Base-by-base conservation (phyloP, 2,329 filamentous ascomycete genomes). In the Aspergillus eucalypticola region DNA sequence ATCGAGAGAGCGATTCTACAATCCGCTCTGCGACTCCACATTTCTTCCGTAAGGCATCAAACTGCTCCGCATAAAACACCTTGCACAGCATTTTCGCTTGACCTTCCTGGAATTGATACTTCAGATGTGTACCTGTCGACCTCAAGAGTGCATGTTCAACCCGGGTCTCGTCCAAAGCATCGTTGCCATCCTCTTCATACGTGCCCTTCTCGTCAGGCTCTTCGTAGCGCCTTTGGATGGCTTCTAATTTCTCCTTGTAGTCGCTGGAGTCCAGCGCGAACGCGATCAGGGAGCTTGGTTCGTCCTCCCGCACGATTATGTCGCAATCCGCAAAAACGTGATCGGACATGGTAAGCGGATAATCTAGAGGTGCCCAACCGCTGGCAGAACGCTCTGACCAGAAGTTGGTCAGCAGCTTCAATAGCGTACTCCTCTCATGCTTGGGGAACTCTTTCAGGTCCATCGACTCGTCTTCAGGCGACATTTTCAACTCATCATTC, bases 381-480 rank as follows among this genome's bases (percentile, higher is more conserved):
- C 92, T 97, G 23, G 96, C 92, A 51, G 95, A 98, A 56, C 95
- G 87, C 76, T 99, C 96, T 2, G 95, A 96, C 95, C 95, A 99
- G 76, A 99, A 99, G 70, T 94, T 97, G 15, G 92, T 95, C 49
- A 99, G 83, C 80, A 97, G 92, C 73, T 96, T 96, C 86, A 99
- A 90, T 65, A 98, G 81, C 49, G 92, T 97, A 59, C 88, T 93
- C 75, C 94, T 95, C 72, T 97, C 92, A 71, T 98, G 92, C 70
- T 92, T 96, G 1, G 92, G 92, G 11, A 99, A 83, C 67, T 96
- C 92, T 55, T 87, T 87, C 53, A 83, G 77, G 62, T 88, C 85
- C 8, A 86, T 75, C 35, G 82, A 80, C 13, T 82, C 81, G 64
- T 86, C 80, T 62, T 84, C 80, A 54, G 84, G 75, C 39, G 81